Evolutionary conservation across 331 rosid genomes (phyloP), one percentile per base, ranked within the genome.

Genomic region (Erythrophleum ivorense): DNA sequence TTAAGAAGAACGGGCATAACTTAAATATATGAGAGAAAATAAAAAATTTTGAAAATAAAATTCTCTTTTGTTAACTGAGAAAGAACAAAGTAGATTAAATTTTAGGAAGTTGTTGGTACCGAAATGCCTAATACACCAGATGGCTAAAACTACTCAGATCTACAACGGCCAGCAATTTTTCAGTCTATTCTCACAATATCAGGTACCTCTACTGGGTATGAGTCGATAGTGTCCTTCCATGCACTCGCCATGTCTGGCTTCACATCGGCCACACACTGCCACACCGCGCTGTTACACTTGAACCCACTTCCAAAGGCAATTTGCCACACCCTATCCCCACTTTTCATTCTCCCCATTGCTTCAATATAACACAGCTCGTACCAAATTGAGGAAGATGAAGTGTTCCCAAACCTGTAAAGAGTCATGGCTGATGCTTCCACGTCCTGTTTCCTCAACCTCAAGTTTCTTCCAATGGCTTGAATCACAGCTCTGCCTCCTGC

Each of bases 331-430:
- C 85, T 87, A 63, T 87, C 91, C 1, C 87, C 89, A 48, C 78
- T 10, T 77, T 79, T 85, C 90, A 85, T 85, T 75, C 86, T 76
- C 82, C 88, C 91, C 75, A 83, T 89, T 29, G 88, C 88, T 79
- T 87, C 92, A 31, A 83, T 83, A 73, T 89, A 89, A 40, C 84
- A n/a, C 36, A 87, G 58, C 71, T 80, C 90, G 45, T 89, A 89
- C 92, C 90, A 87, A 65, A 87, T 83, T 11, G 92, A 89, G 79
- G 92, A 84, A 54, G 90, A 87, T 9, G 89, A 89, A 40, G 84
- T 81, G 34, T 87, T 89, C 45, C 89, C 90, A 84, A 87, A 89
- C 76, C 82, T 85, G 58, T 87, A 54, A 1, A 83, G 85, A 31
- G 87, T 79, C 92, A 89, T 89, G 59, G 52, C 63, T 15, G 90